Base-by-base conservation (phyloP, 2,329 filamentous ascomycete species). In the Mycosphaerella sp. region DNA sequence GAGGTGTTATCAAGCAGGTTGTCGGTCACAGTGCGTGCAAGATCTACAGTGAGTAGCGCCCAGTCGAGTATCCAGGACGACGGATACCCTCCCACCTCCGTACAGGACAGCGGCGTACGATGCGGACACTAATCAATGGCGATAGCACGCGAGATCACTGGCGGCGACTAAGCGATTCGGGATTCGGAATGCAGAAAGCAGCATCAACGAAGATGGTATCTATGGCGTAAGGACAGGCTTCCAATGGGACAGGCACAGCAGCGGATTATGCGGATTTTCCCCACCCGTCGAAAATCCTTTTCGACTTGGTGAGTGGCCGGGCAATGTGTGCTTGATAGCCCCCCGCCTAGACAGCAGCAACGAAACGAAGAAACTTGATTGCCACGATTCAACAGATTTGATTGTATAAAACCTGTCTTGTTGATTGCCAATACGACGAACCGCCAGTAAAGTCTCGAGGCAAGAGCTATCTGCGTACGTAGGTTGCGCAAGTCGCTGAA, bases 1-100 rank as follows among this genome's bases (percentile, higher is more conserved):
- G 90, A 84, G 93, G 91, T 68, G 82, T 89, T 76, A 98, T 98
- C 81, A 95, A 93, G 85, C 91, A 94, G 77, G 82, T 98, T 68
- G 89, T 97, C 64, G 83, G 82, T 65, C 94, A 98, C 84, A 91
- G 85, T 80, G 93, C 90, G 81, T 85, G 95, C 83, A 88, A 86
- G 82, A 95, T 98, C 80, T 98, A 96, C 87, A 98, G 83, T 86
- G 78, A 65, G 82, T 82, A 30, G 49, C 37, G 34, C 8, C 34
- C 32, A 28, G 25, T 37, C 13, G 21, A 27, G 28, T 14, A 2
- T 9, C 17, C 12, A 10, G 4, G 17, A n/a, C 41, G n/a, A 34
- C 28, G 32, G 16, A 49, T 8, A 32, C 45, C 27, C 17, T n/a
- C 18, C 32, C 40, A 4, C 12, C 13, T 27, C n/a, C 32, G 30